A percentile compares a stretch with the other conserved stretches of the same genome.
These are phyloP conservation scores for Scalesia atractyloides DNA, from an alignment of 129 eudicot genomes.

Conservation along the genomic window DNA sequence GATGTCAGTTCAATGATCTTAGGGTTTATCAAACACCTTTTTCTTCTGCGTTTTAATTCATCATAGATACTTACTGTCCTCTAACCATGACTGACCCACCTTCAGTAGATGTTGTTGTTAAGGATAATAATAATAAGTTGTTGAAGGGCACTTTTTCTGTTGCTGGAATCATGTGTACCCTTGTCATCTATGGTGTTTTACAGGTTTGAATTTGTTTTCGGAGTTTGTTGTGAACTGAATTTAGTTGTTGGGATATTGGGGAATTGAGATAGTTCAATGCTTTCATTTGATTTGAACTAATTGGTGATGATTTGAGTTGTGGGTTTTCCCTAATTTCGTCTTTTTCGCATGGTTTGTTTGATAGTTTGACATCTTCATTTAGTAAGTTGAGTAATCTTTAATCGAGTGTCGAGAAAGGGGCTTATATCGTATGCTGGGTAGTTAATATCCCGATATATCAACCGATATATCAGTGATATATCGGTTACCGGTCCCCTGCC, in stretches of 20 bases:
- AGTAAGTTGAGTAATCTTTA: no score
- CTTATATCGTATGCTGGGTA: no score
- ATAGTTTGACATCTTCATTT: no score
- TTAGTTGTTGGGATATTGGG: no score
- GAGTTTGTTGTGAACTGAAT: no score
- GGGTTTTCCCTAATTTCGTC: no score
- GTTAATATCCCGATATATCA: no score
- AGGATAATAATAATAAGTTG: constrained; percentile 56
- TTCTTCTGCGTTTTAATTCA: background rate
- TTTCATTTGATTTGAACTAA: background rate
- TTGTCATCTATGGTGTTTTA: constrained; percentile 86
- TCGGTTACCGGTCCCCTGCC: no score
- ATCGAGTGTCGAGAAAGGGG: no score
- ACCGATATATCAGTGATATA: no score
- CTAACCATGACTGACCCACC: no score
- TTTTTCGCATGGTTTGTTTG: no score
- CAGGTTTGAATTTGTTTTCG: constrained; percentile 46
- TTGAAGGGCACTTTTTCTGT: constrained; percentile 75
- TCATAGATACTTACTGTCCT: background rate
- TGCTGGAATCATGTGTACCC: constrained; percentile 82
- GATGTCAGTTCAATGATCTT: background rate
- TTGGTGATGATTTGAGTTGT: background rate
- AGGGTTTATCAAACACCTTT: constrained; percentile 31
- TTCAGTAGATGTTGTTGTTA: constrained; percentile 32
- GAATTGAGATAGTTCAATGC: background rate